These are phyloP conservation scores for Nemania bipapillata DNA, from an alignment of 2,329 filamentous ascomycete species.

Conservation along the genomic window DNA sequence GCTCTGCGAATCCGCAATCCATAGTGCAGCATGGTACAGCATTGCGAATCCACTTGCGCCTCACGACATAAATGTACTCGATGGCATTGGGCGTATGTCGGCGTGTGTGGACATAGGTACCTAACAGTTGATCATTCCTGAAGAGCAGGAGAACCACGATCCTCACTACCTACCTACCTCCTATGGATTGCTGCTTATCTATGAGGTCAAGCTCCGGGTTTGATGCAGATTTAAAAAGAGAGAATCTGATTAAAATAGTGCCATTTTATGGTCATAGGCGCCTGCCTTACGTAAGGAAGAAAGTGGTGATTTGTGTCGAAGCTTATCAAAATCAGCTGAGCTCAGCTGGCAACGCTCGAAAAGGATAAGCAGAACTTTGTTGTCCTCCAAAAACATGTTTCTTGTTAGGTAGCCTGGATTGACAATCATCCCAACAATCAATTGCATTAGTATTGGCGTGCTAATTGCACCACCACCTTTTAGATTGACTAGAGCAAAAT, in stretches of 20 bases:
- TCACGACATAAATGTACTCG: neutral
- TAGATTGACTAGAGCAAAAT: constrained; percentile 50
- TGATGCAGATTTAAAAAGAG: neutral
- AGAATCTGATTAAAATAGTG: neutral
- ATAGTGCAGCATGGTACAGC: neutral
- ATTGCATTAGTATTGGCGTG: neutral
- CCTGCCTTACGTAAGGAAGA: neutral
- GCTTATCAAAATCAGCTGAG: neutral
- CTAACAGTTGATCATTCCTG: neutral
- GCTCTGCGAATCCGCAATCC: constrained; percentile 10
- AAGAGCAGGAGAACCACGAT: neutral
- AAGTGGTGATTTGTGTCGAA: too few relatives aligned
- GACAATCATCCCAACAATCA: neutral
- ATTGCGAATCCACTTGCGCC: neutral
- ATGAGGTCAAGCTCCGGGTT: neutral
- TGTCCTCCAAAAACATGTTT: neutral
- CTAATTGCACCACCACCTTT: constrained; percentile 6
- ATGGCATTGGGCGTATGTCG: neutral
- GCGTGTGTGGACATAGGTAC: neutral
- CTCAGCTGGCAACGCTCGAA: neutral
- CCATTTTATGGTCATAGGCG: neutral
- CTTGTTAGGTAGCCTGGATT: too few relatives aligned
- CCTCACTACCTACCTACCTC: neutral
- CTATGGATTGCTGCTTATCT: neutral
- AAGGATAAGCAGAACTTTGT: neutral